Evolutionary conservation across 257 asterid species (phyloP).

Genomic region (Petrea volubilis): DNA sequence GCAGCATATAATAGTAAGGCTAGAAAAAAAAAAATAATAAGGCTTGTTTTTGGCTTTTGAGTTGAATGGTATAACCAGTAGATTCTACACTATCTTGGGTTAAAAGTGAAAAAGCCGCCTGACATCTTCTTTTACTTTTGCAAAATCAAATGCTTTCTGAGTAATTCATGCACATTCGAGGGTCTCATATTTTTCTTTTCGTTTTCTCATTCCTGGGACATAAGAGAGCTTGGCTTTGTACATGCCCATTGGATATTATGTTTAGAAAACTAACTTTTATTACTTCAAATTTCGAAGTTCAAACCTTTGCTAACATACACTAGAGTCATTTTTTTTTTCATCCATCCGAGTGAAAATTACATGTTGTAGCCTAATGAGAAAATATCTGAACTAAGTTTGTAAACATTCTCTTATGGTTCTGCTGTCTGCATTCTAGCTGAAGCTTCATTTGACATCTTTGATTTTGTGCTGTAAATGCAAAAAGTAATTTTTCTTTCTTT

Average conservation of each 20-base stretch:
- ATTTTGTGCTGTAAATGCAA: not conserved
- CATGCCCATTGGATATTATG: not conserved
- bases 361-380: not conserved
- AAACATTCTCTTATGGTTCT: not conserved
- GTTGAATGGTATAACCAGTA: not conserved
- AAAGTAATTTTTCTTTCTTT: not conserved
- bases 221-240: not conserved
- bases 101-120: not conserved
- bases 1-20: not conserved
- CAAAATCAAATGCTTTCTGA: not conserved
- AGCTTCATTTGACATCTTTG: not conserved
- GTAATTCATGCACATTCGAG: too few relatives aligned
- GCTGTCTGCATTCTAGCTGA: not conserved
- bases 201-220: too few relatives aligned
- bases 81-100: not conserved
- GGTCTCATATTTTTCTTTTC: too few relatives aligned
- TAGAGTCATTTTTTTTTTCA: not conserved
- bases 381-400: conserved; percentile 1
- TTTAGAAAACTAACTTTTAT: not conserved
- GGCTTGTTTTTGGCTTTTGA: not conserved
- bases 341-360: not conserved
- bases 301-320: conserved; percentile 2
- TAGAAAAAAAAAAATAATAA: not conserved
- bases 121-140: not conserved
- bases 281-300: not conserved